These are phyloP conservation scores for Diaporthe capsici DNA, from an alignment of 2,329 filamentous ascomycete species.

Conservation along the genomic window DNA sequence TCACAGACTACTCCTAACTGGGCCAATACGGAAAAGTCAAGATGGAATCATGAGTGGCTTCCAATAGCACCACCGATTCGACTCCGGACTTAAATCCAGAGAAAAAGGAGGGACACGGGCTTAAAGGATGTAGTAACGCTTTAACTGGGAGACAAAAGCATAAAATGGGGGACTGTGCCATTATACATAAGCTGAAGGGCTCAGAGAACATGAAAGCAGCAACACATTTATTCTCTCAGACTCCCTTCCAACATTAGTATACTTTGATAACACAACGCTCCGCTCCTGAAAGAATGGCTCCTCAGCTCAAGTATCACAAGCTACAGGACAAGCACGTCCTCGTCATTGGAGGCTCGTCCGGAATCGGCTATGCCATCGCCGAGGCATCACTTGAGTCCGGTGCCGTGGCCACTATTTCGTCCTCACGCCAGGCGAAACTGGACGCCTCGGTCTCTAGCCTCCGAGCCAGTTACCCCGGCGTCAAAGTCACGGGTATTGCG, in stretches of 20 bases:
- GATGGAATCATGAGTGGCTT: background rate
- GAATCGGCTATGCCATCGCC: slow-evolving; percentile 73
- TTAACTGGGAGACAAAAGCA: background rate
- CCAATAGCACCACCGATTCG: background rate
- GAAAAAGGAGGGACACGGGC: background rate
- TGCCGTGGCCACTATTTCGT: slow-evolving; percentile 69
- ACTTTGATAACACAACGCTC: background rate
- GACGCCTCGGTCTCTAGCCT: slow-evolving; percentile 55
- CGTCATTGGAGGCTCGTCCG: slow-evolving; percentile 73
- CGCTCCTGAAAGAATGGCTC: slow-evolving; percentile 40
- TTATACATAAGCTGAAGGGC: background rate
- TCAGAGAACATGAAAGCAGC: background rate
- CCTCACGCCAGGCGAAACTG: slow-evolving; percentile 66
- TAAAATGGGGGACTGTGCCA: background rate
- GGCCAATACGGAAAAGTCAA: background rate
- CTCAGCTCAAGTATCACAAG: slow-evolving; percentile 49
- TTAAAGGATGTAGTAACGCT: background rate
- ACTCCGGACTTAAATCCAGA: slow-evolving; percentile 1
- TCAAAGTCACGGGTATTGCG: slow-evolving; percentile 48
- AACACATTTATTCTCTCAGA: background rate
- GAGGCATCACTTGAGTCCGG: slow-evolving; percentile 69
- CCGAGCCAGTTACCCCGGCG: slow-evolving; percentile 32
- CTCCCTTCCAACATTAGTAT: background rate
- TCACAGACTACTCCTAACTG: background rate
- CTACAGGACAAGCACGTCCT: slow-evolving; percentile 60